These are phyloP conservation scores for Spergularia bocconei DNA, from an alignment of 148 eudicot species.

Conservation along the genomic window DNA sequence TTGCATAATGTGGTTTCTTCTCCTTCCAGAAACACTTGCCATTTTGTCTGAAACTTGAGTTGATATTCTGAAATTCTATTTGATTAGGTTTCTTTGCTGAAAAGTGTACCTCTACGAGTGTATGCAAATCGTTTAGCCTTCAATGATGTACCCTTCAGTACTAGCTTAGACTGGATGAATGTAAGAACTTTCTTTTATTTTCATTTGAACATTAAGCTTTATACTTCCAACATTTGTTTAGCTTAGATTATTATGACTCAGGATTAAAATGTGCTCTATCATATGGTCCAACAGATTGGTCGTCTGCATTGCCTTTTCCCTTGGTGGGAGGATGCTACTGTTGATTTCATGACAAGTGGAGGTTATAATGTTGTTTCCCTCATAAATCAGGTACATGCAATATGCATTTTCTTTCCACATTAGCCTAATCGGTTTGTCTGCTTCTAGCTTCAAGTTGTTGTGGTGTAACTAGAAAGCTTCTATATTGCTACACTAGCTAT, in stretches of 20 bases:
- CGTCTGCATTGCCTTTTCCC: constrained; percentile 86
- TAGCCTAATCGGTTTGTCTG: no score
- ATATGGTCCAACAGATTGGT: constrained; percentile 50
- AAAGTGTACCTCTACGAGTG: constrained; percentile 69
- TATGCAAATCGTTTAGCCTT: constrained; percentile 66
- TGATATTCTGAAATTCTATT: constrained; percentile 13
- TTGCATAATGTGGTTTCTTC: neutral
- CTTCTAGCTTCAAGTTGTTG: no score
- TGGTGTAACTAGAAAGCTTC: neutral
- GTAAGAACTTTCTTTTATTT: constrained; percentile 33
- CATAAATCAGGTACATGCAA: constrained; percentile 50
- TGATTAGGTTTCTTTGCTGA: constrained; percentile 67
- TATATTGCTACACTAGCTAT: neutral
- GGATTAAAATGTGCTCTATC: constrained; percentile 6
- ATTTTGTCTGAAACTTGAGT: neutral
- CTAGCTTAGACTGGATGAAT: constrained; percentile 71
- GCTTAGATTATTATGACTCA: neutral
- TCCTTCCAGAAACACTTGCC: neutral
- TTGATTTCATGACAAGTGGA: constrained; percentile 83
- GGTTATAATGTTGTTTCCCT: constrained; percentile 66
- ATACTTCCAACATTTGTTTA: neutral
- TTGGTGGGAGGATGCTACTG: constrained; percentile 95
- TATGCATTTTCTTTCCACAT: neutral
- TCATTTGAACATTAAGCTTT: no score
- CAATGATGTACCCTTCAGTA: constrained; percentile 53